Conservation (phyloP, 139 green algal genomes). For the Chlorella ohadii region DNA sequence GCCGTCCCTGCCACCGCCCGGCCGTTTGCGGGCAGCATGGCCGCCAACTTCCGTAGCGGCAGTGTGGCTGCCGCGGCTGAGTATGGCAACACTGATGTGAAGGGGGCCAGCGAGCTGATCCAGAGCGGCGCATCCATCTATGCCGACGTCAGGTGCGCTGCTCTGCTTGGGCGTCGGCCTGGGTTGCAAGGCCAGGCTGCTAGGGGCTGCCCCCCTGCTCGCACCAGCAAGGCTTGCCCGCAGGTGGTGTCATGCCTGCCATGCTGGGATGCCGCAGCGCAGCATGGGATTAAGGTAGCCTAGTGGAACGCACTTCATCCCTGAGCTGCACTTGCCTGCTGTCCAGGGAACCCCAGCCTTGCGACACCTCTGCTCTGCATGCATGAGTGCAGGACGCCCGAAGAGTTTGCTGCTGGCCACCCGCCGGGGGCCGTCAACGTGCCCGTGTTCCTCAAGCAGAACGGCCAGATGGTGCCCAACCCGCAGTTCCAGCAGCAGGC, state of each 20-base stretch:
- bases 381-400: slow-evolving; percentile 17
- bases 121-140: background rate
- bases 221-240: too few species aligned
- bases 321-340: too few species aligned
- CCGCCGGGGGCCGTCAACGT: slow-evolving; percentile 39
- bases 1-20: background rate
- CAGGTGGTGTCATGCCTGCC: too few species aligned
- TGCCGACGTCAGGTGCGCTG: slow-evolving; percentile 14
- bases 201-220: too few species aligned
- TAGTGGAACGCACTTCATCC: too few species aligned
- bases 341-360: too few species aligned
- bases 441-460: slow-evolving; percentile 40
- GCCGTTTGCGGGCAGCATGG: background rate
- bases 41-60: background rate
- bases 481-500: slow-evolving; percentile 27
- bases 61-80: background rate
- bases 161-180: too few species aligned
- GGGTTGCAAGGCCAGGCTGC: too few species aligned
- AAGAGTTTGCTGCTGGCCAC: slow-evolving; percentile 43
- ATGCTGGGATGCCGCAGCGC: too few species aligned
- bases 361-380: background rate
- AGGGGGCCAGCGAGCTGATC: background rate
- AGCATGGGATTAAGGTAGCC: too few species aligned
- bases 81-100: background rate
- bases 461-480: slow-evolving; percentile 21